These are phyloP conservation scores for Trichoderma oligosporum DNA, from an alignment of 2,329 filamentous ascomycete genomes.

Conservation along the genomic window DNA sequence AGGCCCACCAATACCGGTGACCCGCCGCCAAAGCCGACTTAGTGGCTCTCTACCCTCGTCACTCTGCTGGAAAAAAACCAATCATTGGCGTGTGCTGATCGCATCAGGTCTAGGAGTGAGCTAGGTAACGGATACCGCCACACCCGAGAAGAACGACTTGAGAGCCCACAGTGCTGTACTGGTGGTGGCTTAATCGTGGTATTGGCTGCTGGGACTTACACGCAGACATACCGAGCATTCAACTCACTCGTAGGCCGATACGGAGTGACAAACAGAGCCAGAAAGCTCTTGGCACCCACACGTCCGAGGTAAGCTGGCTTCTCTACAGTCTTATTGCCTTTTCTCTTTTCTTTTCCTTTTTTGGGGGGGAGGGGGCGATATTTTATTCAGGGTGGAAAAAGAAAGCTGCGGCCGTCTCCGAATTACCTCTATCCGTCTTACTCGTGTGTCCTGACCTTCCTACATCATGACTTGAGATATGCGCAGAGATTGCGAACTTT, in stretches of 20 bases:
- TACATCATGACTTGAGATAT: neutral
- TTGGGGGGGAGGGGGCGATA: no score
- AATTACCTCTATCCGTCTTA: neutral
- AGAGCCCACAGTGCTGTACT: conserved; percentile 7
- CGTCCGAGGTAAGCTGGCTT: conserved; percentile 1
- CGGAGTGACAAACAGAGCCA: neutral
- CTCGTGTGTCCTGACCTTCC: neutral
- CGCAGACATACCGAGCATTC: no score
- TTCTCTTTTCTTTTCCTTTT: neutral
- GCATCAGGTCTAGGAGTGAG: neutral
- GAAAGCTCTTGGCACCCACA: neutral
- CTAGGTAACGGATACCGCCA: conserved; percentile 17
- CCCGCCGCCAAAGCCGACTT: conserved; percentile 18
- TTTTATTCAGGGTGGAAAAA: neutral
- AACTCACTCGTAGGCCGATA: conserved; percentile 1
- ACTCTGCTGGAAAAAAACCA: neutral
- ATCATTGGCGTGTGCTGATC: conserved; percentile 9
- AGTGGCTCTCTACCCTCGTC: conserved; percentile 10
- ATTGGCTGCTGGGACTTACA: conserved; percentile 5
- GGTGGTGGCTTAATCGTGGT: neutral
- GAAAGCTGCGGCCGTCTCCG: neutral
- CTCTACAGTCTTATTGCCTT: neutral
- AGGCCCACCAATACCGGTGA: conserved; percentile 7
- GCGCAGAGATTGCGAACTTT: neutral
- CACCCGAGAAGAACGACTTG: neutral